phyloP scores from a whole-genome alignment of 2,329 filamentous ascomycete species.

The Trichophaea hybrida region DNA sequence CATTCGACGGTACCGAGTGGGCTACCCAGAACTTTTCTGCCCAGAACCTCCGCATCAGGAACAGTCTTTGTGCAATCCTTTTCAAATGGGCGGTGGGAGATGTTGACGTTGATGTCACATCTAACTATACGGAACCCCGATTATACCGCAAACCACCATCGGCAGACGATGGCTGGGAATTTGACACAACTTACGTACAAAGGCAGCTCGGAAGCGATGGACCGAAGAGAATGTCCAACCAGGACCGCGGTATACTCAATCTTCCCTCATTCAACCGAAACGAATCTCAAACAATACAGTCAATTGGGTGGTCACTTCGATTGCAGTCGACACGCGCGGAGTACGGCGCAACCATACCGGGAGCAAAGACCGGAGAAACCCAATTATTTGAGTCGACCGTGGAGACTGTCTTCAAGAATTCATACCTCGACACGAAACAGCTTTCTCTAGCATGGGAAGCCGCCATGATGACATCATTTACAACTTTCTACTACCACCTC shows the following conservation, averaged over 20 bases:
- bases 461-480: not conserved
- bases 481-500: not conserved
- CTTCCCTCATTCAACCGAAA: not conserved
- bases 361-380: not conserved
- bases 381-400: not conserved
- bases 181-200: not conserved
- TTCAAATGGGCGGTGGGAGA: not conserved
- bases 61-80: not conserved
- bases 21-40: not conserved
- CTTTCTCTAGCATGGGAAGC: not conserved
- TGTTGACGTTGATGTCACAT: not conserved
- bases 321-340: not conserved
- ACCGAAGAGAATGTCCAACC: not conserved
- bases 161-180: not conserved
- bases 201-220: not conserved
- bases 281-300: not conserved
- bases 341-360: not conserved
- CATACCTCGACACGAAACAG: not conserved
- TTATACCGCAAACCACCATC: not conserved
- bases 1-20: not conserved
- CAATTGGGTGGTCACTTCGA: not conserved
- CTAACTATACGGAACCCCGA: not conserved
- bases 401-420: not conserved
- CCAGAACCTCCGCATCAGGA: not conserved
- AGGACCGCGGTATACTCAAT: not conserved